These are phyloP conservation scores for Iodosphaeria phyllophila DNA, from an alignment of 2,329 filamentous ascomycete genomes.

Conservation along the genomic window DNA sequence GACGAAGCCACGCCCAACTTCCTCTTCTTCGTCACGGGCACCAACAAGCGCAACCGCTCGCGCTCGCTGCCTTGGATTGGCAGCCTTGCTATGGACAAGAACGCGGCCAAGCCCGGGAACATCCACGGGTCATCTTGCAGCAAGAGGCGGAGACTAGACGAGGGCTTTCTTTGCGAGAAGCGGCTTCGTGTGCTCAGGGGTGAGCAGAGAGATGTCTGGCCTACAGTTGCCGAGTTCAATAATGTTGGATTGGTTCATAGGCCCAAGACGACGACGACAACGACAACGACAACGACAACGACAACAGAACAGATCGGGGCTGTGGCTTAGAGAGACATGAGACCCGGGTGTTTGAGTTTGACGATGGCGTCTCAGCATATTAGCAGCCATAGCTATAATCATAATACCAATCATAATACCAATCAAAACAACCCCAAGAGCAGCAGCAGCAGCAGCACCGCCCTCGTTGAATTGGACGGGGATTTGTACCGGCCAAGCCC, in stretches of 20 bases:
- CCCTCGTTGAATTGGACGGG: too few relatives aligned
- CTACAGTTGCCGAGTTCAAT: constrained; percentile 8
- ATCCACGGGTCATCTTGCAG: constrained; percentile 1
- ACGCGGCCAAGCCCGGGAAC: constrained; percentile 2
- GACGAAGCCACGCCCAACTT: constrained; percentile 10
- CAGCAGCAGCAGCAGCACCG: not conserved
- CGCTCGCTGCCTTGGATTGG: constrained; percentile 7
- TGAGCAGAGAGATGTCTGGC: constrained; percentile 9
- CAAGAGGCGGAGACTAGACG: constrained; percentile 1
- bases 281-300: constrained; percentile 1
- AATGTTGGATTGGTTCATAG: not conserved
- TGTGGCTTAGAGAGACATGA: not conserved
- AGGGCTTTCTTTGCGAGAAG: not conserved
- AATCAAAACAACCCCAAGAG: not conserved
- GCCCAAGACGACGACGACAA: not conserved
- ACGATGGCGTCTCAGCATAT: too few relatives aligned
- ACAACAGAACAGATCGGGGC: not conserved
- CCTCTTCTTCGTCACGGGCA: constrained; percentile 6
- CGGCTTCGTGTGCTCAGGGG: constrained; percentile 2
- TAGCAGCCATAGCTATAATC: not conserved
- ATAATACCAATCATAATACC: not conserved
- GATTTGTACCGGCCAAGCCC: too few relatives aligned
- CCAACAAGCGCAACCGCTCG: constrained; percentile 8
- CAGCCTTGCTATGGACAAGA: constrained; percentile 7
- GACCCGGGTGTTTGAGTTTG: not conserved